Percentiles rank a stretch among this genome's conserved stretches.
phyloP scores from a whole-genome alignment of 768 basidiomycete species.

The Kwoniella bestiolae region DNA sequence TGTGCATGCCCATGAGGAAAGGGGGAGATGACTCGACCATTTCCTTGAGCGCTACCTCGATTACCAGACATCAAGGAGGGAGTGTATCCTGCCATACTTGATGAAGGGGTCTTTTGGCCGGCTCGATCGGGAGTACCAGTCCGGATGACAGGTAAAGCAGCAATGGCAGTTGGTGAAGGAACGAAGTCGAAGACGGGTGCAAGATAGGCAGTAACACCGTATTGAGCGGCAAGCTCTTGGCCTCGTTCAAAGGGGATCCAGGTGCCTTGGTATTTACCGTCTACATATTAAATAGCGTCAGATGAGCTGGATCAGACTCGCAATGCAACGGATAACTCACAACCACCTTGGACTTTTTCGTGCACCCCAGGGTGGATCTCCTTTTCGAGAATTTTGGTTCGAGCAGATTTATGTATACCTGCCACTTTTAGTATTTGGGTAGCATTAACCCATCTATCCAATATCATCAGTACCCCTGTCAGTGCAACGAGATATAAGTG shows the following conservation, averaged over 20 bases:
- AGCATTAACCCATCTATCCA: constrained; percentile 71
- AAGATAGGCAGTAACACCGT: constrained; percentile 85
- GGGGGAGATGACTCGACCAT: constrained; percentile 52
- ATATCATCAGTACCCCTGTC: not conserved
- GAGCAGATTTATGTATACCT: constrained; percentile 92
- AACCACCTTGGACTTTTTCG: constrained; percentile 98
- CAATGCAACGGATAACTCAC: constrained; percentile 31
- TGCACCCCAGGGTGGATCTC: constrained; percentile 93
- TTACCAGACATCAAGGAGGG: constrained; percentile 20
- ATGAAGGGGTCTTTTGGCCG: constrained; percentile 43
- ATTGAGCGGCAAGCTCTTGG: constrained; percentile 87
- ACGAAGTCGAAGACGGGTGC: constrained; percentile 91
- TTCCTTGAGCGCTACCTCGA: constrained; percentile 2
- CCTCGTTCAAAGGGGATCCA: constrained; percentile 98
- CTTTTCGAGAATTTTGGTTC: constrained; percentile 92
- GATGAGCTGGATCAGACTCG: not conserved
- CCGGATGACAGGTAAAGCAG: constrained; percentile 67
- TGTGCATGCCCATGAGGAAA: constrained; percentile 30
- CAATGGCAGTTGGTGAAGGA: constrained; percentile 72
- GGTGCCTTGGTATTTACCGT: constrained; percentile 98
- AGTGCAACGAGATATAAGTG: not conserved
- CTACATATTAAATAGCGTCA: not conserved
- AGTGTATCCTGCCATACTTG: constrained; percentile 27
- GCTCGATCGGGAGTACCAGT: constrained; percentile 63
- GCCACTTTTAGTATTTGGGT: constrained; percentile 99